Evolutionary conservation across 228 moss, liverwort and hornwort species (phyloP).

Genomic region (Sphagnum magellanicum): DNA sequence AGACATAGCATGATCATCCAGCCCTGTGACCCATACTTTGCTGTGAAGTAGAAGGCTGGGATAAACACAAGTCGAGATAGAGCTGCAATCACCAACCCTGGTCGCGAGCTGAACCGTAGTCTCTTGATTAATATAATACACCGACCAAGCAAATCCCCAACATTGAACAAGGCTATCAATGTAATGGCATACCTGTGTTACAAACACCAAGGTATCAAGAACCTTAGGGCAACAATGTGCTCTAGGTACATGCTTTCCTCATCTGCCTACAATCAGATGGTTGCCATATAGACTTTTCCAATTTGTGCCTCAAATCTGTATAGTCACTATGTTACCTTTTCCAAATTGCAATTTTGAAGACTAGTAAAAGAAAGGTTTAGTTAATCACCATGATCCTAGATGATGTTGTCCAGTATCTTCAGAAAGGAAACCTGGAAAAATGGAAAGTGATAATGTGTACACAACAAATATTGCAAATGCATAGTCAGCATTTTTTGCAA

Average conservation of each 20-base stretch:
- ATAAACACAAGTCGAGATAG: constrained; percentile 47
- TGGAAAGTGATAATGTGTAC: constrained; percentile 73
- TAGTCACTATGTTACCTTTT: background rate
- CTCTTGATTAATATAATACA: constrained; percentile 47
- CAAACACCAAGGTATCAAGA: background rate
- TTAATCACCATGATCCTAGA: constrained; percentile 72
- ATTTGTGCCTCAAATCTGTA: background rate
- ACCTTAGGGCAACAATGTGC: background rate
- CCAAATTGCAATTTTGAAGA: background rate
- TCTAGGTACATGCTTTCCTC: background rate
- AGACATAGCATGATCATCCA: constrained; percentile 71
- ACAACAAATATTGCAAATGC: constrained; percentile 62
- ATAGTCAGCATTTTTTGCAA: constrained; percentile 62
- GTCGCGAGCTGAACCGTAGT: constrained; percentile 49
- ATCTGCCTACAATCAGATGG: background rate
- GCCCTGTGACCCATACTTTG: constrained; percentile 73
- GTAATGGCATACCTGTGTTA: constrained; percentile 65
- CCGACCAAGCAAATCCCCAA: constrained; percentile 67
- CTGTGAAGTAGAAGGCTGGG: constrained; percentile 74
- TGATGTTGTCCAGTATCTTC: constrained; percentile 86
- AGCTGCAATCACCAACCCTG: constrained; percentile 22
- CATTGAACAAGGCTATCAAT: constrained; percentile 75
- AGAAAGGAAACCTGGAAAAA: constrained; percentile 89
- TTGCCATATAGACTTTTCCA: background rate
- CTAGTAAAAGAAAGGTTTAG: background rate